Percentiles rank a stretch among this genome's conserved stretches.
Conservation (phyloP, 208 protist genomes). For the Trypanosoma congolense region DNA sequence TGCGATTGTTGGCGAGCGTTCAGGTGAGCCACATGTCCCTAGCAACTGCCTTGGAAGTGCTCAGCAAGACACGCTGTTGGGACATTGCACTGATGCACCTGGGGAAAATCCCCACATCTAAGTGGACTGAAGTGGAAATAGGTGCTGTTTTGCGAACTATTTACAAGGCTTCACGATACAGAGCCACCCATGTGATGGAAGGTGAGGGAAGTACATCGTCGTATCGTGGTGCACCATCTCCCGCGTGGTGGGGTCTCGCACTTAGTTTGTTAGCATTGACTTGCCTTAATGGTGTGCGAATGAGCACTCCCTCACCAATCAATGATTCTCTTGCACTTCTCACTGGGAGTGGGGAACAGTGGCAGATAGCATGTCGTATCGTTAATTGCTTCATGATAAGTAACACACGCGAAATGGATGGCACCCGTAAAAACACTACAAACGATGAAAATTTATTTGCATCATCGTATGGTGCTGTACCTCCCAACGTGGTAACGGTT, state of each 20-base stretch:
- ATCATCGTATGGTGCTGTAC: slow-evolving; percentile 6
- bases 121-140: slow-evolving; percentile 69
- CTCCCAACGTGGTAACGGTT: slow-evolving; percentile 51
- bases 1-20: slow-evolving; percentile 20
- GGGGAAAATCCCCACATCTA: slow-evolving; percentile 19
- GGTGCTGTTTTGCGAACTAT: slow-evolving; percentile 36
- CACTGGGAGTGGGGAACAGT: slow-evolving; percentile 19
- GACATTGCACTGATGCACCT: slow-evolving; percentile 33
- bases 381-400: slow-evolving; percentile 27
- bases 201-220: neutral
- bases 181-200: neutral
- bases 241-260: slow-evolving; percentile 7
- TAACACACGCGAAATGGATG: neutral
- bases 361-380: slow-evolving; percentile 43
- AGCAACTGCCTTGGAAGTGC: slow-evolving; percentile 35
- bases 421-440: neutral
- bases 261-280: slow-evolving; percentile 18
- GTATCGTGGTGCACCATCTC: neutral
- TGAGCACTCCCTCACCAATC: slow-evolving; percentile 44
- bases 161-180: slow-evolving; percentile 30
- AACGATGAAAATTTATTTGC: neutral
- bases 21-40: slow-evolving; percentile 23
- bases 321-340: slow-evolving; percentile 62
- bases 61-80: slow-evolving; percentile 29
- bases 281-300: slow-evolving; percentile 10